Base-by-base conservation (phyloP, 192 early-diverging fungal genomes). In the Coemansia interrupta region DNA sequence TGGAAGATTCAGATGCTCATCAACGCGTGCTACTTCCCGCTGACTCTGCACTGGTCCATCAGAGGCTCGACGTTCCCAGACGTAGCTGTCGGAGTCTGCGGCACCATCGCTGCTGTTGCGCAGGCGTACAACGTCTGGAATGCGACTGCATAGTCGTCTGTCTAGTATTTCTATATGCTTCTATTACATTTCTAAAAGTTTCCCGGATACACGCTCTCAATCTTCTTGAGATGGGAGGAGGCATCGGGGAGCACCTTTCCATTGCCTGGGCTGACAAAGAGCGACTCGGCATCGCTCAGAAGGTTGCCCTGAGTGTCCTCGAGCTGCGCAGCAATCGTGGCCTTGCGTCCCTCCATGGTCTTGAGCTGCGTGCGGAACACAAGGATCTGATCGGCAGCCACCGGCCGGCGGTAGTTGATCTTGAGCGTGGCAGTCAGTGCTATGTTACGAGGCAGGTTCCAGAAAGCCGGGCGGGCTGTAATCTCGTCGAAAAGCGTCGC, bases 11-110 rank as follows among this genome's bases (percentile, higher is more conserved):
- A 90, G 74, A 67, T 88, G 13, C 59, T 93, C 22, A 92, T 93
- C 78, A 98, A 96, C 66, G 82, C 93, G 5, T 92, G 91, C 54
- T 98, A 95, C 81, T 84, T 95, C 70, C 93, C 93, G 18, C 66
- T 95, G 54, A 93, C 93, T 32, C 14, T 84, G 20, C 96, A 98
- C 80, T 98, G 94, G 94, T 91, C 90, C 24, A 76, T 95, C 47
- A 87, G 92, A 50, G 84, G 86, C 17, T 87, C 84, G 15, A 78
- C 76, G 28, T 96, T 98, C 83, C 93, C 96, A 0, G 96, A 98
- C 64, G 84, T 93, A 2, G 88, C 85, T 2, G 93, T 96, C 22
- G 94, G 94, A 53, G 71, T 92, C 28, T 98, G 87, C 77, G 96
- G 96, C 66, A 92, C 90, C n/a, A 78, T 96, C 62, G 96, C 96